These are phyloP conservation scores for Syzygium aromaticum DNA, from an alignment of 345 rosid species.

Conservation along the genomic window DNA sequence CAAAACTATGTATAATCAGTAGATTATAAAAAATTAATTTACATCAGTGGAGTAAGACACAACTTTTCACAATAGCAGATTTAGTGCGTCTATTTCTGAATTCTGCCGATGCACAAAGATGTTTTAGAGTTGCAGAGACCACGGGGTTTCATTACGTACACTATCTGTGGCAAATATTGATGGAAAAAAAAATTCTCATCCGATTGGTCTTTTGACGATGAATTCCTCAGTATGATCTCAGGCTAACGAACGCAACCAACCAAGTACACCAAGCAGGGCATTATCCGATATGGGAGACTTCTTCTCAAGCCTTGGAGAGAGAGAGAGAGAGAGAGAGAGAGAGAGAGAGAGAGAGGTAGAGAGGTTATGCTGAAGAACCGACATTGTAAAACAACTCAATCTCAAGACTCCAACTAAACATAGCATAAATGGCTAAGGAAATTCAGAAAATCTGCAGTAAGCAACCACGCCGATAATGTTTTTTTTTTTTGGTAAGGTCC, in stretches of 20 bases:
- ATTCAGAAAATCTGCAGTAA: neutral
- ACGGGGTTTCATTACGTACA: neutral
- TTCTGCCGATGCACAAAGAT: neutral
- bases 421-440: neutral
- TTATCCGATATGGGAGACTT: conserved; percentile 54
- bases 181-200: neutral
- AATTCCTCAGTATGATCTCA: conserved; percentile 5
- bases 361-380: neutral
- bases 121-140: neutral
- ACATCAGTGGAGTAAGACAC: neutral
- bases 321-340: neutral
- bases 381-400: no score
- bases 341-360: no score
- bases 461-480: no score
- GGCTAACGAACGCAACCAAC: conserved; percentile 79
- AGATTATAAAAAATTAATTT: neutral
- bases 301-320: conserved; percentile 57
- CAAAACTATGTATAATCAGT: neutral
- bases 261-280: conserved; percentile 63
- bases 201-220: neutral
- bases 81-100: neutral
- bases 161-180: neutral
- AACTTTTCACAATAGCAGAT: neutral
- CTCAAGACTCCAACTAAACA: neutral
- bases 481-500: no score